Conservation (phyloP, 2,329 filamentous ascomycete species). For the Daldinia eschscholtzii region DNA sequence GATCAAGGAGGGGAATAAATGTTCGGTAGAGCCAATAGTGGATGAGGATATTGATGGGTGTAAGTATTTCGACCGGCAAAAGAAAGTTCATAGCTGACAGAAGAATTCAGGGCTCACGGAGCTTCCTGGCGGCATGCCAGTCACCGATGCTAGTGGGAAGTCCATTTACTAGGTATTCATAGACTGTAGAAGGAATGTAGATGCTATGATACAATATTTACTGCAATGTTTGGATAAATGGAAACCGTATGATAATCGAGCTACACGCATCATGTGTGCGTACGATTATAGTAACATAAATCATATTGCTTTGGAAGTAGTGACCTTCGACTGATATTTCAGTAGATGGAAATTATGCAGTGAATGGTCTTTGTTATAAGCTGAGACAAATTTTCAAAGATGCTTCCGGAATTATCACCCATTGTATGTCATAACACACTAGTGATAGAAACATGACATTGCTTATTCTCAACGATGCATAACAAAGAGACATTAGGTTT, state of each 20-base stretch:
- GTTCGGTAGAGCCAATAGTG: constrained; percentile 36
- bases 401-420: constrained; percentile 30
- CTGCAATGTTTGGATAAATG: not conserved
- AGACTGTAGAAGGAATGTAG: not conserved
- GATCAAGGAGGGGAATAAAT: constrained; percentile 42
- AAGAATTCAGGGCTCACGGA: constrained; percentile 41
- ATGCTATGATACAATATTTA: not conserved
- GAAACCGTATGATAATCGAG: too few relatives aligned
- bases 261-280: not conserved
- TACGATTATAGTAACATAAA: not conserved
- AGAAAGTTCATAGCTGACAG: constrained; percentile 12
- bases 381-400: constrained; percentile 7
- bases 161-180: constrained; percentile 17
- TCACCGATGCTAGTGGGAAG: constrained; percentile 41
- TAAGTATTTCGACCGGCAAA: constrained; percentile 32
- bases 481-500: not conserved
- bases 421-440: constrained; percentile 29
- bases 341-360: not conserved
- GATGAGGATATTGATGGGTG: constrained; percentile 45
- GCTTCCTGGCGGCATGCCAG: constrained; percentile 46
- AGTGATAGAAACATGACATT: constrained; percentile 21
- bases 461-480: not conserved
- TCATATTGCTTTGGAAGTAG: not conserved
- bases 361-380: constrained; percentile 24
- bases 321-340: not conserved